Evolutionary conservation across 2,329 filamentous ascomycete genomes (phyloP), one percentile per base, ranked within the genome.

Genomic region (Botrytis paeoniae): DNA sequence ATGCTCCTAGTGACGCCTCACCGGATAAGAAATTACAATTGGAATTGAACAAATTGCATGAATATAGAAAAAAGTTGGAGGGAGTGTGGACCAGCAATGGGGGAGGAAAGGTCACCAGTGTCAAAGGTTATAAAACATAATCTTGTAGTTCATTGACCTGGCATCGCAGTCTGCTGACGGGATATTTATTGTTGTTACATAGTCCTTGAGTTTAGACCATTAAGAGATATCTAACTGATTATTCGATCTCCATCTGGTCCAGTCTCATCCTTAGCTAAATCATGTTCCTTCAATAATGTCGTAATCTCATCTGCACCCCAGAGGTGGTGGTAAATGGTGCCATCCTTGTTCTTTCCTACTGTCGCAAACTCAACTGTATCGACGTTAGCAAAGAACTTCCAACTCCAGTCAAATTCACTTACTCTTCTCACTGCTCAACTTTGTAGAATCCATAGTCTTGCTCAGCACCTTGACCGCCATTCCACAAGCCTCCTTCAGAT

Each of bases 381-480:
- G 20, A 22, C 3, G 64, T 81, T 77, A 80, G 77, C 62, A 72
- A 29, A 32, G 6, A n/a, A 57, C 29, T 59, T 32, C 6, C 20
- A 63, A 54, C 6, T 35, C 25, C 14, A 25, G 20, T 61, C 29
- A 54, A 37, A 62, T 10, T 37, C 61, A 87, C 93, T 83, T 85
- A 97, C 95, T 97, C 89, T 99, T 99, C 88, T 99, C 96, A 81
- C 94, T 97, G 86, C 94, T 98, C 81, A 99, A 85, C 88, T 98
- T 99, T 71, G 95, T 98, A 72, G 95, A 97, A 83, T 99, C 96
- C 97, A 99, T 99, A 9, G 96, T 99, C 91, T 99, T 99, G 89
- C 96, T 98, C 77, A 99, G 85, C 76, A 99, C 96, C 89, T 99
- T 99, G 82, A 99, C 96, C 18, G 96, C 96, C 88, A 98, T 92